These are phyloP conservation scores for Effrenium voratum DNA, from an alignment of 73 alveolate genomes.

Conservation along the genomic window DNA sequence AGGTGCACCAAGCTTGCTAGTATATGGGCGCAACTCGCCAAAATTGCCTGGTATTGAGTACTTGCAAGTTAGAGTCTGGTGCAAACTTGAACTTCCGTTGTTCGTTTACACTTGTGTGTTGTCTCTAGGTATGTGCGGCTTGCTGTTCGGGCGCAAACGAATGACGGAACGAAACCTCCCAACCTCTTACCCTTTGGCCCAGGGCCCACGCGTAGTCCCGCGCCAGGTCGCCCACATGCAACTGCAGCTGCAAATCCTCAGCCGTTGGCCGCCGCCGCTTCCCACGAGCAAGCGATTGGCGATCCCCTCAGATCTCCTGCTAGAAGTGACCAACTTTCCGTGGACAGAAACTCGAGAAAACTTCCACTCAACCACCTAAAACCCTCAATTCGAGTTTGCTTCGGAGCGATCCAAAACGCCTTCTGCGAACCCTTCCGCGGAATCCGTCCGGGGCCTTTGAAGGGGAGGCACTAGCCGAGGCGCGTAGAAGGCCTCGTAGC, in stretches of 20 bases:
- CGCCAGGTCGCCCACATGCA: conserved; percentile 10
- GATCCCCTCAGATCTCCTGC: not conserved
- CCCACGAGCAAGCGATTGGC: not conserved
- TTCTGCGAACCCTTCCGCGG: not conserved
- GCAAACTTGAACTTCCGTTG: too few relatives aligned
- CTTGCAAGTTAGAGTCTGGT: too few relatives aligned
- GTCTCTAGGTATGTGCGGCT: too few relatives aligned
- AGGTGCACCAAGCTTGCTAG: too few relatives aligned
- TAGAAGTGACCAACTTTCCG: too few relatives aligned
- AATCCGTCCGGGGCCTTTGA: not conserved
- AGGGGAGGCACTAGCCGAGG: not conserved
- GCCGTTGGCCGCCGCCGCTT: not conserved
- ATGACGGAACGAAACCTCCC: too few relatives aligned
- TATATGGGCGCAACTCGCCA: too few relatives aligned
- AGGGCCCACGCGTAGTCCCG: conserved; percentile 53
- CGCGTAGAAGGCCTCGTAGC: not conserved
- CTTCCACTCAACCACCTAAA: not conserved
- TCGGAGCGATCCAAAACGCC: not conserved
- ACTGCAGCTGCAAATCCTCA: conserved; percentile 55
- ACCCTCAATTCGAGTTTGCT: not conserved
- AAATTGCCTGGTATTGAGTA: too few relatives aligned
- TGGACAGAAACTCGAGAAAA: not conserved
- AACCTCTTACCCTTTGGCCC: too few relatives aligned
- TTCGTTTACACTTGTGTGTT: too few relatives aligned
- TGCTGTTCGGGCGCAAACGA: too few relatives aligned